phyloP scores from a whole-genome alignment of 164 flowering plant species.

The Macadamia integrifolia region DNA sequence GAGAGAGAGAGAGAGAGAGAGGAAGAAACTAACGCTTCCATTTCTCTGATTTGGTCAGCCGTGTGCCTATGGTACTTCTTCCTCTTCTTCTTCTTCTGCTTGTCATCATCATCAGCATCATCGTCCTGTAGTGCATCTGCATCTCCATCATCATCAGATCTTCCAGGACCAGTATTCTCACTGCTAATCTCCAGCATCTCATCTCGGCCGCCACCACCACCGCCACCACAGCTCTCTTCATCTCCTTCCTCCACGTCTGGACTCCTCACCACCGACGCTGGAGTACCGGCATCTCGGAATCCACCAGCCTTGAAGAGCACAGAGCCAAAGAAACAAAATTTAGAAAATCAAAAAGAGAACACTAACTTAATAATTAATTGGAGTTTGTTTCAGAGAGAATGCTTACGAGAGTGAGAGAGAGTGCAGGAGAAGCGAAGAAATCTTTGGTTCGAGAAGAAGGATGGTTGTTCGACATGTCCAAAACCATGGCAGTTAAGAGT shows the following conservation, averaged over 20 bases:
- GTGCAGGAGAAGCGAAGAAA: slow-evolving; percentile 87
- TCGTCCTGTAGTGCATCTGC: slow-evolving; percentile 30
- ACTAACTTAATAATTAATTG: not conserved
- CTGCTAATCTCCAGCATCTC: slow-evolving; percentile 74
- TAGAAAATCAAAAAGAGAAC: not conserved
- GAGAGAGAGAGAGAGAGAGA: not conserved
- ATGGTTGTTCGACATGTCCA: slow-evolving; percentile 67
- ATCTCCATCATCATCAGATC: slow-evolving; percentile 60
- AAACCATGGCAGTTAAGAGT: slow-evolving; percentile 40
- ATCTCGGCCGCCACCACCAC: slow-evolving; percentile 46
- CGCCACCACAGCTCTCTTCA: slow-evolving; percentile 42
- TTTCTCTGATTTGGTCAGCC: slow-evolving; percentile 84
- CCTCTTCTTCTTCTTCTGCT: slow-evolving; percentile 68
- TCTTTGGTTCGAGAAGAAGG: slow-evolving; percentile 64
- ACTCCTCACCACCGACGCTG: slow-evolving; percentile 24
- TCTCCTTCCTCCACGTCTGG: slow-evolving; percentile 57
- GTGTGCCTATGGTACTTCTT: slow-evolving; percentile 97
- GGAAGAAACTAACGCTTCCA: slow-evolving; percentile 77
- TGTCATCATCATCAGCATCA: slow-evolving; percentile 31
- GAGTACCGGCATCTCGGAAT: slow-evolving; percentile 51
- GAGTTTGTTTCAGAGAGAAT: not conserved
- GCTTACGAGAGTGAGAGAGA: slow-evolving; percentile 82
- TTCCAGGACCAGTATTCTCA: slow-evolving; percentile 68
- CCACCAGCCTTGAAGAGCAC: slow-evolving; percentile 65
- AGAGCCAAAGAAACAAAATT: not conserved